Conservation (phyloP, 1,284 basidiomycete species). For the Sphagnurus paluster region DNA sequence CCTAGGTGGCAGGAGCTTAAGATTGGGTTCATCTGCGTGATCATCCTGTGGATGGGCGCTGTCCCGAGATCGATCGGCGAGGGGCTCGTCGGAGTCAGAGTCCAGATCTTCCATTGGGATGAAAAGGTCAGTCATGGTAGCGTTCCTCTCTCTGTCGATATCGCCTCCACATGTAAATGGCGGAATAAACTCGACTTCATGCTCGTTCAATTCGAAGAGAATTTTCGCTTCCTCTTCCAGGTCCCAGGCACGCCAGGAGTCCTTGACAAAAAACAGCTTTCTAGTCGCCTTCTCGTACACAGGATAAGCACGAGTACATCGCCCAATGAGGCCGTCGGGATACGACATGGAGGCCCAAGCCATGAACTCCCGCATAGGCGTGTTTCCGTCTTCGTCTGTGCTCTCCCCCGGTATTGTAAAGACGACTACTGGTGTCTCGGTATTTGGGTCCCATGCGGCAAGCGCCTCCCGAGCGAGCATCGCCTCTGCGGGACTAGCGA, state of each 20-base stretch:
- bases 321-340: slow-evolving; percentile 16
- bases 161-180: slow-evolving; percentile 21
- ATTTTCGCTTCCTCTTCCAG: slow-evolving; percentile 20
- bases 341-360: slow-evolving; percentile 17
- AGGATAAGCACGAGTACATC: slow-evolving; percentile 21
- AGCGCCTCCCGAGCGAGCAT: slow-evolving; percentile 12
- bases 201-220: slow-evolving; percentile 13
- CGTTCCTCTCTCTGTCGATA: slow-evolving; percentile 4
- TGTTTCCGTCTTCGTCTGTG: slow-evolving; percentile 5
- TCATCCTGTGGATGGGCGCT: background rate
- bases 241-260: slow-evolving; percentile 17
- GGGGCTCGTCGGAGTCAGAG: background rate
- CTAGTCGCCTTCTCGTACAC: slow-evolving; percentile 12
- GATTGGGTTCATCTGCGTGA: background rate
- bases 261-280: slow-evolving; percentile 18
- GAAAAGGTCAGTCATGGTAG: slow-evolving; percentile 19
- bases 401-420: no score
- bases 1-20: background rate
- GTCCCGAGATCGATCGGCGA: background rate
- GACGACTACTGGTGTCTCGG: slow-evolving; percentile 12
- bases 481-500: slow-evolving; percentile 4
- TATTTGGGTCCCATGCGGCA: slow-evolving; percentile 11
- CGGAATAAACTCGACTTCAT: slow-evolving; percentile 18
- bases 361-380: slow-evolving; percentile 17
- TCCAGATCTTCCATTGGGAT: slow-evolving; percentile 1